phyloP scores from a whole-genome alignment of 306 rosid species.

The Pyrus betulifolia region DNA sequence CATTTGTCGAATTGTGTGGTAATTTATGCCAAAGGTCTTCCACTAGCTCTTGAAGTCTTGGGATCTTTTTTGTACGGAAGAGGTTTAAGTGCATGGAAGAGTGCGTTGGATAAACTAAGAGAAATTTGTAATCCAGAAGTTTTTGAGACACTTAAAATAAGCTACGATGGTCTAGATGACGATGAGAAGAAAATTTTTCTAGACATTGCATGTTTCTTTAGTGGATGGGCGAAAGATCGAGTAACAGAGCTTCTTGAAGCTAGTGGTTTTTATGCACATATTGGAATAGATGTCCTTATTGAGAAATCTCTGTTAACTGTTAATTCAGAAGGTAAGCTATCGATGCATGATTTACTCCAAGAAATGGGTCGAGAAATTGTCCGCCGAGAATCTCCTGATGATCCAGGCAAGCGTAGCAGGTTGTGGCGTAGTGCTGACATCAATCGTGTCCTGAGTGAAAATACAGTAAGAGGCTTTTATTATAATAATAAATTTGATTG shows the following conservation, averaged over 20 bases:
- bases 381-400: neutral
- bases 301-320: constrained; percentile 30
- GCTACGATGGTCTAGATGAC: constrained; percentile 14
- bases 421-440: constrained; percentile 16
- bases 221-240: constrained; percentile 13
- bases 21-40: neutral
- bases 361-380: constrained; percentile 28
- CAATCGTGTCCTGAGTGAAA: constrained; percentile 10
- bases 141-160: neutral
- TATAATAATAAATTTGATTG: neutral
- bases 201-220: constrained; percentile 30
- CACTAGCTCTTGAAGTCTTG: constrained; percentile 14
- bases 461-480: neutral
- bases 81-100: neutral
- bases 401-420: neutral
- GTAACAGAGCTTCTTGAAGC: neutral
- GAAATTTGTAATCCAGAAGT: neutral
- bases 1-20: neutral
- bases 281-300: constrained; percentile 30
- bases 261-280: constrained; percentile 6
- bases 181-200: constrained; percentile 20
- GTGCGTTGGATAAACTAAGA: neutral
- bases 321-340: neutral
- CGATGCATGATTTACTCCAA: constrained; percentile 34
- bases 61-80: neutral